Conservation (phyloP, 2,329 filamentous ascomycete species). For the Tolypocladium inflatum region DNA sequence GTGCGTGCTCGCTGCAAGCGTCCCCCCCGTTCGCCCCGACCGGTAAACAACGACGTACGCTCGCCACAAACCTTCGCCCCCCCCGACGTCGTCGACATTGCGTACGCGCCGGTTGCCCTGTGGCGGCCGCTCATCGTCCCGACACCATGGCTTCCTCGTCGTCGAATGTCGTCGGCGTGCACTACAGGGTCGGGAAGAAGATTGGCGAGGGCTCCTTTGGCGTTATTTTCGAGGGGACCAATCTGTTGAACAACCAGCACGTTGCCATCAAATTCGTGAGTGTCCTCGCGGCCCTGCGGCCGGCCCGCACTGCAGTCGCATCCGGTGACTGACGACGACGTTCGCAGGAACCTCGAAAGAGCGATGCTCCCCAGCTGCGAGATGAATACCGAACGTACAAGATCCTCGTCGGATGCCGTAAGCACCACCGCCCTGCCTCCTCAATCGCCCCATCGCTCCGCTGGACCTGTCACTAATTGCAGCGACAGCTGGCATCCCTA, state of each 20-base stretch:
- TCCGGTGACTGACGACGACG: background rate
- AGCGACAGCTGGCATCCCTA: constrained; percentile 79
- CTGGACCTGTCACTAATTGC: constrained; percentile 10
- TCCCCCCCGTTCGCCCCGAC: constrained; percentile 3
- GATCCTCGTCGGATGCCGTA: constrained; percentile 97
- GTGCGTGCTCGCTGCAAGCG: constrained; percentile 2
- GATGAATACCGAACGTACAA: constrained; percentile 99
- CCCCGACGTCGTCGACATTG: background rate
- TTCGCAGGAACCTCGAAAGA: constrained; percentile 86
- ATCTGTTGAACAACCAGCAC: constrained; percentile 97
- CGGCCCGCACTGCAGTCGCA: background rate
- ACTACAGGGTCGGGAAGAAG: constrained; percentile 98
- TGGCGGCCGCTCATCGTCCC: constrained; percentile 4
- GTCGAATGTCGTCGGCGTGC: constrained; percentile 96
- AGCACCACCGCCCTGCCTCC: constrained; percentile 28
- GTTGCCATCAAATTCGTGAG: constrained; percentile 98
- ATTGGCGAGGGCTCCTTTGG: constrained; percentile 98
- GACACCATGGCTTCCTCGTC: constrained; percentile 71
- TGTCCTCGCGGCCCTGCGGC: constrained; percentile 13
- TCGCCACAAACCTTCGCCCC: background rate
- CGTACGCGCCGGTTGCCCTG: background rate
- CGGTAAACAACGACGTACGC: constrained; percentile 3
- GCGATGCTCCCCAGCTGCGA: constrained; percentile 91
- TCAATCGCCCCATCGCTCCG: background rate
- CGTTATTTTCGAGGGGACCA: constrained; percentile 98